phyloP scores from a whole-genome alignment of 2,329 filamentous ascomycete species.

The Hymenotorrendiella dingleyae region DNA sequence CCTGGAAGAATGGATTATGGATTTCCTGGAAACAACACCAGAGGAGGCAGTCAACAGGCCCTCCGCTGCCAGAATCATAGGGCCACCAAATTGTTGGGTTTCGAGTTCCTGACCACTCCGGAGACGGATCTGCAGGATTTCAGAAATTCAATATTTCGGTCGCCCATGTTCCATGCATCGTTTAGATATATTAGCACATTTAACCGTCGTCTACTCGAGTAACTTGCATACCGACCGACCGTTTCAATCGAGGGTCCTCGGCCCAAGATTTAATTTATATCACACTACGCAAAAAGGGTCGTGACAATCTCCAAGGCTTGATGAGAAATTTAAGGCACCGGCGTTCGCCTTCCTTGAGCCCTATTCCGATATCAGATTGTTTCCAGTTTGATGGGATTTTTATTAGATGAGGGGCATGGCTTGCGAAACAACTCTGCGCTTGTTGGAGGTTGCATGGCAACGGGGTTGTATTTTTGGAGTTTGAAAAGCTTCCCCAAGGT shows the following conservation, averaged over 20 bases:
- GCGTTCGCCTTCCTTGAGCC: no score
- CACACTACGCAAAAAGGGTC: constrained; percentile 14
- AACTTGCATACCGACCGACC: constrained; percentile 12
- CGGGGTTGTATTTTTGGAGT: no score
- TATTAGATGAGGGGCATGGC: no score
- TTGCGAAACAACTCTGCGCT: no score
- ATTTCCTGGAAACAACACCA: background rate
- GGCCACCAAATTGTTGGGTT: constrained; percentile 16
- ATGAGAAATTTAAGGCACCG: constrained; percentile 9
- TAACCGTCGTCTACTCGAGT: constrained; percentile 14
- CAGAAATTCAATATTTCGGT: constrained; percentile 20
- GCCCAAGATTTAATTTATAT: constrained; percentile 21
- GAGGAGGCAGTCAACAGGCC: background rate
- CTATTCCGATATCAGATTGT: no score
- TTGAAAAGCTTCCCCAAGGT: no score
- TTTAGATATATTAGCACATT: no score
- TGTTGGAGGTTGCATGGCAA: no score
- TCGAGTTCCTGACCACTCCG: constrained; percentile 14
- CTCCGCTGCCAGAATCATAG: no score
- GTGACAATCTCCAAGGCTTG: constrained; percentile 10
- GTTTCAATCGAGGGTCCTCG: constrained; percentile 20
- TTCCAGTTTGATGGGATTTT: no score
- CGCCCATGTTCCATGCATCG: constrained; percentile 15
- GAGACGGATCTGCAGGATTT: constrained; percentile 18
- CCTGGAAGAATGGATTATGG: background rate